Evolutionary conservation across 345 rosid species (phyloP), one percentile per base, ranked within the genome.

Genomic region (Abelmoschus esculentus): DNA sequence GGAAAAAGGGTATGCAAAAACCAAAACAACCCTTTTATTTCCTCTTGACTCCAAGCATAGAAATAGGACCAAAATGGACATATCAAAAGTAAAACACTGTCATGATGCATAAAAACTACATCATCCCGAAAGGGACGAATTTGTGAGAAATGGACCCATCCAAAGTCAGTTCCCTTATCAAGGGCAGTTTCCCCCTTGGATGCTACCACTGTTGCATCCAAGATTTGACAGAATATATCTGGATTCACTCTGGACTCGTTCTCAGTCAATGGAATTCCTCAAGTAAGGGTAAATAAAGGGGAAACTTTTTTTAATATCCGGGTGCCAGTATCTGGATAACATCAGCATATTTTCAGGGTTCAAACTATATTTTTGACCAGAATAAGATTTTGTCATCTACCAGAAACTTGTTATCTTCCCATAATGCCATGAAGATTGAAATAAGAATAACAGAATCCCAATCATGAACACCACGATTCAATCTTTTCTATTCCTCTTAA

Each of bases 371-470:
- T 36, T 73, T 81, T 19, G 76, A 72, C 85, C 40, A 55, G 84
- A 82, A 77, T 74, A 70, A 79, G 74, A 75, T 78, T 79, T 82
- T 88, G 77, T 83, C 82, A 71, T 46, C 75, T 80, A 44, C 59
- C 53, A 42, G 72, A n/a, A 50, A 15, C 55, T n/a, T n/a, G 5
- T 4, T 69, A 13, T 22, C 11, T 28, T 57, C 3, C 44, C 14
- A 17, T 47, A 26, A 32, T 36, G 58, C 9, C 11, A 50, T 26
- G 19, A 46, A 52, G 57, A 63, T 52, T 70, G 15, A 57, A 44
- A 32, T 32, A 32, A 47, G 8, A 10, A 40, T 10, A 54, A 31
- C 4, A 63, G 29, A 67, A 67, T 5, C 17, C 7, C 44, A 40
- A n/a, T 57, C 28, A 53, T 19, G 18, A 67, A 50, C 49, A 13